A percentile compares a stretch with the other conserved stretches of the same genome.
Evolutionary conservation across 192 early-diverging fungal genomes (phyloP).

Genomic region (Linnemannia schmuckeri): DNA sequence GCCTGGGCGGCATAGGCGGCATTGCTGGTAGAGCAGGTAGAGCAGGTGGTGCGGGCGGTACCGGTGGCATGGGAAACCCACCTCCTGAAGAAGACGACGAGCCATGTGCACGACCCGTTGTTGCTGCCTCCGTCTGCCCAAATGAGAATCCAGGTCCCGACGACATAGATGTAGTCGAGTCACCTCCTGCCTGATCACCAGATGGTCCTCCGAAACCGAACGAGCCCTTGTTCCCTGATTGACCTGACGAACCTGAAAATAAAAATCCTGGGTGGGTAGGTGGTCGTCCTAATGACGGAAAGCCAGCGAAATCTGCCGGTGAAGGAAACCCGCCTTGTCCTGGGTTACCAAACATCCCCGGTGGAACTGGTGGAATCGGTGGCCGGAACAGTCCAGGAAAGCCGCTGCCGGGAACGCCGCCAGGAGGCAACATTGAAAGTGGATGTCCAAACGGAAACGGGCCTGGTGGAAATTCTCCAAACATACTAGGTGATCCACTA

Average conservation of each 20-base stretch:
- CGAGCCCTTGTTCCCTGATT: background rate
- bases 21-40: background rate
- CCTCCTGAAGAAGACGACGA: background rate
- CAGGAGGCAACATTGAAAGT: background rate
- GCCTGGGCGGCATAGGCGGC: constrained; percentile 6
- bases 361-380: background rate
- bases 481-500: background rate
- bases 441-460: background rate
- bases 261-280: background rate
- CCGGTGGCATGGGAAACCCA: background rate
- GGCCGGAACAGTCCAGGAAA: background rate
- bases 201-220: background rate
- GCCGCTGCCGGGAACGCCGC: background rate
- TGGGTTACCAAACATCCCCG: background rate
- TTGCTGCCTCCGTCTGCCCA: background rate
- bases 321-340: background rate
- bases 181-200: background rate
- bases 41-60: background rate
- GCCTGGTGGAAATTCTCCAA: background rate
- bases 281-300: background rate
- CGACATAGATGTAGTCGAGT: background rate
- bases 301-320: background rate
- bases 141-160: background rate
- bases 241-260: background rate
- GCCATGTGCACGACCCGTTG: background rate